Base-by-base conservation (phyloP, 805 yeast species). In the Cyberlindnera mycetangii region DNA sequence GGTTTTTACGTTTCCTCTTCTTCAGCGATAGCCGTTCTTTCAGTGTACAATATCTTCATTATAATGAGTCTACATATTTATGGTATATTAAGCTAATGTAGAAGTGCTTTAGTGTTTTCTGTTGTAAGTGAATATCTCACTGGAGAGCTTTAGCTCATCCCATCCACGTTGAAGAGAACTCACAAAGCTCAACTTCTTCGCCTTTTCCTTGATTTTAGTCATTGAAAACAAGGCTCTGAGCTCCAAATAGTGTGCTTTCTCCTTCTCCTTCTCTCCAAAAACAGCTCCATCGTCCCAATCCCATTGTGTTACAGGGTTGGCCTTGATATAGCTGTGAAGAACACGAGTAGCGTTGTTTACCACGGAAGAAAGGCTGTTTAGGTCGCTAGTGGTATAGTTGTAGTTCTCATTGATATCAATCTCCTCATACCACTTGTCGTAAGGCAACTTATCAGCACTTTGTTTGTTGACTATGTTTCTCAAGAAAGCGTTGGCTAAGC, bases 391-490 rank as follows among this genome's bases (percentile, higher is more conserved):
- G 2, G 69, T 55, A 46, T 62, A 76, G 15, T 57, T 52, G 54
- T 82, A 82, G 7, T 67, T 54, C 53, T 82, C 88, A 51, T 74
- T 70, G 12, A 74, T 70, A 15, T 71, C 71, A 14, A 80, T 59
- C 30, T 67, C 69, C 3, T 62, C 53, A 36, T 70, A 74, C 85
- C 85, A 79, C 1, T 63, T 55, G 30, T 64, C 64, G 11, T 47
- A 46, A 11, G 61, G 53, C 10, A 54, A 33, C 38, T 48, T 39
- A 40, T 56, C 61, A 4, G 17, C 28, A 4, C 52, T 41, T 3
- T 45, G 21, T 28, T 48, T 37, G 19, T 45, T 34, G 20, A 50
- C 37, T 11, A 49, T 41, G 14, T 37, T 41, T 19, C 45, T 48
- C 18, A 46, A 45, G 14, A 39, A 33, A 1, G 7, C 24, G 22